These are phyloP conservation scores for Chloropicon primus DNA, from an alignment of 139 green algal species.

Conservation along the genomic window DNA sequence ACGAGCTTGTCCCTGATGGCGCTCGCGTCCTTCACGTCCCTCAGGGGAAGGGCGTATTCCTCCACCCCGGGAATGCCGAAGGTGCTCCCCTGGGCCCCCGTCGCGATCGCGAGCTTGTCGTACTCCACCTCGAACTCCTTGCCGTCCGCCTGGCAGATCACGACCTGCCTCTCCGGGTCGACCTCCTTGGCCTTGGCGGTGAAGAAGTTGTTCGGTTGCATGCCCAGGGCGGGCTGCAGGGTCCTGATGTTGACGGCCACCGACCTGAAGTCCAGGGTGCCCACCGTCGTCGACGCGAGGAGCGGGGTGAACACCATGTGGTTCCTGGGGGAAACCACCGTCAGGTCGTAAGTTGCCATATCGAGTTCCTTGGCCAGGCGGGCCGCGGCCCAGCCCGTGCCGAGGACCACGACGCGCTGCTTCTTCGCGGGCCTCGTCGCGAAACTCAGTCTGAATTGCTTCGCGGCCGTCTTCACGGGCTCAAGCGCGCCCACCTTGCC, in stretches of 20 bases:
- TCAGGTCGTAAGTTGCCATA: constrained; percentile 54
- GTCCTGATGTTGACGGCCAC: constrained; percentile 26
- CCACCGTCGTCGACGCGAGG: constrained; percentile 33
- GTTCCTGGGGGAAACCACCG: constrained; percentile 77
- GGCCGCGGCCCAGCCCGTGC: constrained; percentile 73
- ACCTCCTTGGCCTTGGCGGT: constrained; percentile 5
- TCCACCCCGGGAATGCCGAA: constrained; percentile 61
- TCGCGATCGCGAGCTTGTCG: constrained; percentile 13
- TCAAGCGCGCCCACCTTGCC: not conserved
- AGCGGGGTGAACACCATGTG: constrained; percentile 97
- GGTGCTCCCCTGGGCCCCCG: not conserved
- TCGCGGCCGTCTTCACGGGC: not conserved
- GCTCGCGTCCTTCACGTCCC: constrained; percentile 53
- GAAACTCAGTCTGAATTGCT: not conserved
- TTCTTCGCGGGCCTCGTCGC: not conserved
- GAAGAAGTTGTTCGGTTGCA: constrained; percentile 15
- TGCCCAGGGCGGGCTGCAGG: constrained; percentile 50
- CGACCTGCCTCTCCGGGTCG: constrained; percentile 22
- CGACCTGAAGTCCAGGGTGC: constrained; percentile 10
- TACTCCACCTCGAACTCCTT: constrained; percentile 18
- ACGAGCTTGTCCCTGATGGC: constrained; percentile 54
- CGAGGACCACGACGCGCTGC: constrained; percentile 55
- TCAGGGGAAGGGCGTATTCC: constrained; percentile 49
- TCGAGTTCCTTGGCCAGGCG: constrained; percentile 79
- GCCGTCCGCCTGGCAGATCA: not conserved